These are phyloP conservation scores for Candida maesae DNA, from an alignment of 805 yeast species.

Conservation along the genomic window DNA sequence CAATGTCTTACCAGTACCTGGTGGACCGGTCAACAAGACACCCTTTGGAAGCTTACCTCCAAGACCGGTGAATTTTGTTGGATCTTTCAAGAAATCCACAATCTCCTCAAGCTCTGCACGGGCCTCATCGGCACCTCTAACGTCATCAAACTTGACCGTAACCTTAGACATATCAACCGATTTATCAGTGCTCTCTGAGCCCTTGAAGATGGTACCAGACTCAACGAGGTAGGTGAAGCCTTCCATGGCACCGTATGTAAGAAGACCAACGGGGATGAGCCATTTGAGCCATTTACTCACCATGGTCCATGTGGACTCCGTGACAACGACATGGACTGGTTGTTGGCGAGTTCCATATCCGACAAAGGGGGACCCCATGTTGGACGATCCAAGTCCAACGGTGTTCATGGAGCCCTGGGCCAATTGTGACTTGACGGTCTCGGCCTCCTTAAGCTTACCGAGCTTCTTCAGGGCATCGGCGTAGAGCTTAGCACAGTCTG, in stretches of 20 bases:
- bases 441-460: slow-evolving; percentile 79
- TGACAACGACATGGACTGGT: slow-evolving; percentile 91
- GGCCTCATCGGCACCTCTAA: slow-evolving; percentile 98
- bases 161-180: slow-evolving; percentile 81
- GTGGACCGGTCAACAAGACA: slow-evolving; percentile 94
- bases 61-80: slow-evolving; percentile 90
- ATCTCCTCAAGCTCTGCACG: slow-evolving; percentile 95
- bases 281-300: slow-evolving; percentile 86
- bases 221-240: slow-evolving; percentile 79
- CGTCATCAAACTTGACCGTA: slow-evolving; percentile 86
- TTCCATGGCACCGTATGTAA: slow-evolving; percentile 77
- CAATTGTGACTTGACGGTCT: slow-evolving; percentile 39
- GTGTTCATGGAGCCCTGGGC: slow-evolving; percentile 31
- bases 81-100: slow-evolving; percentile 96
- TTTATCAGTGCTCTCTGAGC: slow-evolving; percentile 68
- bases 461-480: slow-evolving; percentile 73
- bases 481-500: slow-evolving; percentile 76
- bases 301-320: slow-evolving; percentile 77
- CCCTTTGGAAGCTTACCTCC: slow-evolving; percentile 99
- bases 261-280: slow-evolving; percentile 74
- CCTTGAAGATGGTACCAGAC: slow-evolving; percentile 74
- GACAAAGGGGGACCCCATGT: slow-evolving; percentile 11
- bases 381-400: slow-evolving; percentile 14
- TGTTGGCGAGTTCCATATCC: slow-evolving; percentile 61
- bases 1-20: slow-evolving; percentile 97